Evolutionary conservation across 768 basidiomycete genomes (phyloP).

Genomic region (Kwoniella sp.): DNA sequence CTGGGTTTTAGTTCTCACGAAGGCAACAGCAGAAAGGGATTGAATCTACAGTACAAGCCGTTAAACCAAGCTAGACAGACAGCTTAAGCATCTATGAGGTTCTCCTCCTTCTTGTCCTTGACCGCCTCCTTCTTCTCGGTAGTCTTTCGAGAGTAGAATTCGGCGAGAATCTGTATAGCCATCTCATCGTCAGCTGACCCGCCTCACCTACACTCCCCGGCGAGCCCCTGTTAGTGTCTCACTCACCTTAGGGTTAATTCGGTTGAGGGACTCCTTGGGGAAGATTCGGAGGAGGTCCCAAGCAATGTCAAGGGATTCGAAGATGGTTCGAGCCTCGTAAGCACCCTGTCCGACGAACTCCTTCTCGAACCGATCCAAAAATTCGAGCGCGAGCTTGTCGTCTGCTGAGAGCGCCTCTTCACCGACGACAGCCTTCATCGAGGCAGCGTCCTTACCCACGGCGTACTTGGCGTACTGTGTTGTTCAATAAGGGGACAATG

Average conservation of each 20-base stretch:
- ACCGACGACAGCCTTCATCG: constrained; percentile 99
- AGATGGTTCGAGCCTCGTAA: constrained; percentile 93
- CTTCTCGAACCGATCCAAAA: constrained; percentile 95
- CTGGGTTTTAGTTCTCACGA: background rate
- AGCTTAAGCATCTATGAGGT: constrained; percentile 49
- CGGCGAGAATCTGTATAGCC: constrained; percentile 67
- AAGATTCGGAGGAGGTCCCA: constrained; percentile 97
- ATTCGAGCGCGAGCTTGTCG: constrained; percentile 95
- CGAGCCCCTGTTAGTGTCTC: too few relatives aligned
- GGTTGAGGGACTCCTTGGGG: constrained; percentile 97
- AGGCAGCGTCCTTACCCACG: constrained; percentile 91
- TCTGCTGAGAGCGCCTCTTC: constrained; percentile 94
- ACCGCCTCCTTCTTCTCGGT: constrained; percentile 24
- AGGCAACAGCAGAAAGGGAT: background rate
- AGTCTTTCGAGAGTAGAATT: constrained; percentile 83
- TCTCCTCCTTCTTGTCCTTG: constrained; percentile 44
- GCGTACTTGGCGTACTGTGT: constrained; percentile 95
- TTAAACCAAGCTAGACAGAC: background rate
- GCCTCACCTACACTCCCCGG: too few relatives aligned
- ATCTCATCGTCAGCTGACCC: background rate
- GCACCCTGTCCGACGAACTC: constrained; percentile 96
- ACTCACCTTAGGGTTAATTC: constrained; percentile 81
- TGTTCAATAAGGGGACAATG: background rate
- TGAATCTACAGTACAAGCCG: background rate
- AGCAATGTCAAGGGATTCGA: constrained; percentile 94